Conservation (phyloP, 2,329 filamentous ascomycete species). For the Colletotrichum acutatum region DNA sequence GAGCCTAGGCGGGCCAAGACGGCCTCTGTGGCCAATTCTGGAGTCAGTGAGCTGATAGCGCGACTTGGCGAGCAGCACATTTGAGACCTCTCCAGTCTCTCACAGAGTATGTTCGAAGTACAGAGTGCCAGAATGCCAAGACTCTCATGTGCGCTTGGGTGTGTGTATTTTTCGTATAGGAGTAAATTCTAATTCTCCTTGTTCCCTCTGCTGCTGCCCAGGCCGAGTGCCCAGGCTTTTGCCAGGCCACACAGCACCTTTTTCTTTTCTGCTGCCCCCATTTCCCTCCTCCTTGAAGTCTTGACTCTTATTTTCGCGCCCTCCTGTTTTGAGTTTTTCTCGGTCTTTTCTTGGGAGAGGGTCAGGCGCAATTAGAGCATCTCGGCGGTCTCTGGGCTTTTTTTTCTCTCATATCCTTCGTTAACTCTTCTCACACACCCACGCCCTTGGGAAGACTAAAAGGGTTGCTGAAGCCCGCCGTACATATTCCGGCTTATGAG, state of each 20-base stretch:
- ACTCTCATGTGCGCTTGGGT: background rate
- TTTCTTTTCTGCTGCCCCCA: background rate
- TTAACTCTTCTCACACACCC: background rate
- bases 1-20: conserved; percentile 25
- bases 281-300: background rate
- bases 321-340: background rate
- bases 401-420: background rate
- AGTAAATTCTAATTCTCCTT: background rate
- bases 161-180: background rate
- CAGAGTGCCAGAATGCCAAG: background rate
- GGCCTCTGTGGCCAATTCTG: conserved; percentile 23
- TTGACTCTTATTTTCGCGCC: background rate
- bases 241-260: background rate
- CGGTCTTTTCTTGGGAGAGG: conserved; percentile 20
- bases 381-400: background rate
- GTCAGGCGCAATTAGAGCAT: background rate
- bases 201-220: background rate
- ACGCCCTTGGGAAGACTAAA: background rate
- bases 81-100: conserved; percentile 20
- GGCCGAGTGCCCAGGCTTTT: background rate
- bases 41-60: conserved; percentile 34
- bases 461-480: background rate
- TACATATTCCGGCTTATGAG: background rate
- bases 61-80: conserved; percentile 23
- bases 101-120: too few species aligned